Percentiles rank a stretch among this genome's conserved stretches.
These are phyloP conservation scores for Phytophthora cactorum DNA, from an alignment of 352 stramenopile genomes.

Conservation along the genomic window DNA sequence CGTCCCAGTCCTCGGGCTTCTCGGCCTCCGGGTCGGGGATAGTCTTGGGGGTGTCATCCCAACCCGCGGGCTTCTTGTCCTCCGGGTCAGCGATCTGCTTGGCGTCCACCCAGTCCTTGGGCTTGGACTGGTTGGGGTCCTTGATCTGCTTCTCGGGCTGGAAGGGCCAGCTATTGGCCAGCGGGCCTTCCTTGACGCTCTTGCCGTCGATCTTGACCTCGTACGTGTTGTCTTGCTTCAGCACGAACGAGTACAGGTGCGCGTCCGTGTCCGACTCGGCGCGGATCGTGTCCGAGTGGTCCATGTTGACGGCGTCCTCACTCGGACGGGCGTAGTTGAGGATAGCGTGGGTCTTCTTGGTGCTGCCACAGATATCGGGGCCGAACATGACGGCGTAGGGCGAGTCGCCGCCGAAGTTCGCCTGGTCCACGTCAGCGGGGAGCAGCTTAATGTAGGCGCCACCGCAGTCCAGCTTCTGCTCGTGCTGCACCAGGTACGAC, in stretches of 20 bases:
- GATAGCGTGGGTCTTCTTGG: conserved; percentile 98
- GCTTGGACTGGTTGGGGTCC: conserved; percentile 97
- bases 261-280: conserved; percentile 84
- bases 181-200: conserved; percentile 89
- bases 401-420: conserved; percentile 95
- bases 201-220: conserved; percentile 97
- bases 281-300: conserved; percentile 90
- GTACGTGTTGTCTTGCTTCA: conserved; percentile 98
- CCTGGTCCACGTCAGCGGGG: conserved; percentile 90
- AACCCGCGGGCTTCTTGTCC: conserved; percentile 97
- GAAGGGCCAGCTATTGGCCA: conserved; percentile 97
- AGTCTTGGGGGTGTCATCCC: conserved; percentile 97
- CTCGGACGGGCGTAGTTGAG: conserved; percentile 97
- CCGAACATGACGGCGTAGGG: conserved; percentile 99
- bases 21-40: conserved; percentile 97
- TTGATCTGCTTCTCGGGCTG: conserved; percentile 96
- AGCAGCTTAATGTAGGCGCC: conserved; percentile 99
- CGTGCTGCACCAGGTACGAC: conserved; percentile 99
- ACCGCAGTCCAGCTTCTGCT: conserved; percentile 99
- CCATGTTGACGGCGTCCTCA: conserved; percentile 91
- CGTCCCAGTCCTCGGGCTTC: conserved; percentile 99
- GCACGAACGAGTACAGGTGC: conserved; percentile 98
- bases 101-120: conserved; percentile 98
- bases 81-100: conserved; percentile 97
- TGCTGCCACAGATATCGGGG: conserved; percentile 98